Percentiles rank a stretch among this genome's conserved stretches.
Conservation (phyloP, 2,329 filamentous ascomycete species). For the Neocatenulostroma microsporum region DNA sequence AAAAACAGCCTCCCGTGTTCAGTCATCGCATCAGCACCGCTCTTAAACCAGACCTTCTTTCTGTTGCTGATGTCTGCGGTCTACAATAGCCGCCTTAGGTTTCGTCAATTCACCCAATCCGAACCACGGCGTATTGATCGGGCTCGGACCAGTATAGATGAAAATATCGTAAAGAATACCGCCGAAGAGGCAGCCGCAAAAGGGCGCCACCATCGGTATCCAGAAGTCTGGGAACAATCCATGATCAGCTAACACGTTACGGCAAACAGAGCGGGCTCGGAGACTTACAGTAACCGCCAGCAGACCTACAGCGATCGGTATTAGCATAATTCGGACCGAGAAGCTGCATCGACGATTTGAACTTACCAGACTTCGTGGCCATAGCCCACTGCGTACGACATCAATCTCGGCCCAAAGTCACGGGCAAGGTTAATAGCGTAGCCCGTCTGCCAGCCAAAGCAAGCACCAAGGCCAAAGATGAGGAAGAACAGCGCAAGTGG, state of each 20-base stretch:
- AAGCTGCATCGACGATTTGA: too few species aligned
- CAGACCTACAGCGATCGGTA: too few species aligned
- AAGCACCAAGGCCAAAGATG: constrained; percentile 59
- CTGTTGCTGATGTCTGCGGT: constrained; percentile 18
- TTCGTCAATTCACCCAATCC: constrained; percentile 14
- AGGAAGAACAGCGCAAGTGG: constrained; percentile 58
- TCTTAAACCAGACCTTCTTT: constrained; percentile 22
- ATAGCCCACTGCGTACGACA: constrained; percentile 61
- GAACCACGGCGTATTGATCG: constrained; percentile 54
- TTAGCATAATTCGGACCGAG: too few species aligned
- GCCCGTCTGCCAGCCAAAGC: constrained; percentile 62
- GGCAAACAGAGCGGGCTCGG: too few species aligned
- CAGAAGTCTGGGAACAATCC: constrained; percentile 3
- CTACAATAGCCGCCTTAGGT: constrained; percentile 13
- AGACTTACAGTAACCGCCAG: constrained; percentile 47
- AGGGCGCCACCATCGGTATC: constrained; percentile 52
- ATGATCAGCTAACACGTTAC: neutral
- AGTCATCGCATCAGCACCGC: too few species aligned
- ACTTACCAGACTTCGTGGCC: constrained; percentile 56
- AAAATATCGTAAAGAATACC: constrained; percentile 59
- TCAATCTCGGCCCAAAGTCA: constrained; percentile 63
- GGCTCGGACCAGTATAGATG: constrained; percentile 54
- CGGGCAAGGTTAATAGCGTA: constrained; percentile 61
- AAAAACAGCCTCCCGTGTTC: too few species aligned
- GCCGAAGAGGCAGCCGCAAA: constrained; percentile 46